Base-by-base conservation (phyloP, 2,329 filamentous ascomycete species). In the Basipetospora chlamydospora region DNA sequence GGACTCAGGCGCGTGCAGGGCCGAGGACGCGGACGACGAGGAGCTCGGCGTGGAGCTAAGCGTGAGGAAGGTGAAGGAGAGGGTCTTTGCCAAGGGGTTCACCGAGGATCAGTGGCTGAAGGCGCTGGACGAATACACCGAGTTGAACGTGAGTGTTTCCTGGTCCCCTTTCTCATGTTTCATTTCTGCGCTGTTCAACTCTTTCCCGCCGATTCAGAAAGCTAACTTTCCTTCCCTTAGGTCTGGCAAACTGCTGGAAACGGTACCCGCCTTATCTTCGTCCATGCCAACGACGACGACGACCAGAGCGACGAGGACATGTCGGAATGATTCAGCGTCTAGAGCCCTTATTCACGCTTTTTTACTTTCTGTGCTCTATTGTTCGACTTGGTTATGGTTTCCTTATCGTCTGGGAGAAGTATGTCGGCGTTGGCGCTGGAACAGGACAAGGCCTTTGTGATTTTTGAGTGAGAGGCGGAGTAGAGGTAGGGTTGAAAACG, bases 81-180 rank as follows among this genome's bases (percentile, higher is more conserved):
- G 90, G 45, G 86, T 98, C 21, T 69, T 96, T 49, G 90, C 87
- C 37, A 95, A 94, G 70, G 90, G 90, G 3, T 98, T 95, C 58
- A 98, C 88, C 0, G 80, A 86, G 45, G 85, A 96, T 57, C 87
- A 98, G 58, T 86, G 94, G 62, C 69, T 82, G 50, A 72, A 73
- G 46, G 80, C 87, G 15, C 67, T 98, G 53, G 80, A 94, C 43
- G 88, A 94, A 63, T 96, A 98, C 59, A 78, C 83, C 3, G 66
- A 73, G 45, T 62, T 93, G 42, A 82, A 94, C 64, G 90, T 96
- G 66, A 84, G 87, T 79, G 45, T 51, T 38, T 2, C 26, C 16
- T 29, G 16, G 17, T 20, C 6, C 12, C 13, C 7, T 29, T n/a
- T 7, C 20, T 12, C 9, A 6, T n/a, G 17, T 30, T 17, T 34